Base-by-base conservation (phyloP, 2,329 filamentous ascomycete species). In the Rhexocercosporidium sp. region DNA sequence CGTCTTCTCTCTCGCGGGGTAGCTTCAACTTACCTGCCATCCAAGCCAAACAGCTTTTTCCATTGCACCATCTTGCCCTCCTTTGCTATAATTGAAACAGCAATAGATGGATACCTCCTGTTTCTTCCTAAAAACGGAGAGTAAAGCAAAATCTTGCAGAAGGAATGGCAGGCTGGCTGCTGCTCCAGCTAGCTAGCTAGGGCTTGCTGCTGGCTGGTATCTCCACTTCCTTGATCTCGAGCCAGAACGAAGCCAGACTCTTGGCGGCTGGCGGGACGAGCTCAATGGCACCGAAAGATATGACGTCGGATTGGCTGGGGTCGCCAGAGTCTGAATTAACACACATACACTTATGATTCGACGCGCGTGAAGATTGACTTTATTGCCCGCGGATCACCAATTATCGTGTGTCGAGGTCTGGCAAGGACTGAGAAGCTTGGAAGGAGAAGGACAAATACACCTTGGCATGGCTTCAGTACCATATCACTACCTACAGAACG, bases 21-120 rank as follows among this genome's bases (percentile, higher is more conserved):
- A 29, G 31, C 66, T 65, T 34, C 14, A 59, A 71, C 69, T 51
- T 70, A 74, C 74, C 44, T 69, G 64, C 73, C 71, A 59, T 75
- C 71, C n/a, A 75, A 41, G 7, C 75, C 72, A 62, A 78, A 76
- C 14, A 78, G 59, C 62, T 68, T 74, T 66, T 62, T 75, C 75
- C 75, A 78, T 47, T 73, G 70, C 29, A 77, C 74, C 75, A 78
- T 68, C 51, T 60, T 67, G 11, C 18, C 41, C 22, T 12, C 14
- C 34, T 47, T 18, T 59, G 46, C 27, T 29, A 20, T 27, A 12
- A 18, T 29, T 29, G 20, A 64, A 22, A 39, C 49, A 49, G 39
- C 34, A 27, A 44, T 59, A 22, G 22, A 44, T 16, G 25, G n/a
- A 44, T 25, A 39, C 18, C 22, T n/a, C 34, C 56, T 44, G 18